Percentiles rank a stretch among this genome's conserved stretches.
Evolutionary conservation across 2,329 filamentous ascomycete species (phyloP).

Genomic region (Dothiorella sarmentorum): DNA sequence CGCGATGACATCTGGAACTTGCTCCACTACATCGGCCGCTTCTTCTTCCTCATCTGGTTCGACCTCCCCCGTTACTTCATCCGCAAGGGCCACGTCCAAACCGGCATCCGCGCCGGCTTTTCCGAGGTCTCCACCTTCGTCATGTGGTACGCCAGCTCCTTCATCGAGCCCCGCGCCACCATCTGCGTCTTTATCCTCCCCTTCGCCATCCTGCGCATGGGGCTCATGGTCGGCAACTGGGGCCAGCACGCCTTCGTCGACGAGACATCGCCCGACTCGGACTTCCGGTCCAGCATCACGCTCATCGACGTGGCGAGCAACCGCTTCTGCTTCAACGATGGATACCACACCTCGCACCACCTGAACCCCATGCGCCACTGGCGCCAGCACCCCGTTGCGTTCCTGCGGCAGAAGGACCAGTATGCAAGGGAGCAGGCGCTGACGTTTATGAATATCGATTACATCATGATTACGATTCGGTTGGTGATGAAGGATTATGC

Average conservation of each 20-base stretch:
- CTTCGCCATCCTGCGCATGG: conserved; percentile 62
- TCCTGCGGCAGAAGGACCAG: conserved; percentile 64
- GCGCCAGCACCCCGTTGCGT: conserved; percentile 73
- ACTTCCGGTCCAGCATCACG: conserved; percentile 76
- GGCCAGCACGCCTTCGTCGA: conserved; percentile 81
- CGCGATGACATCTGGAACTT: conserved; percentile 66
- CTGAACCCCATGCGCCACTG: conserved; percentile 76
- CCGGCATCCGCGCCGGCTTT: conserved; percentile 55
- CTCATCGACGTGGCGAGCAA: conserved; percentile 79
- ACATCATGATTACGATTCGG: conserved; percentile 68
- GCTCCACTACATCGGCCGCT: conserved; percentile 68
- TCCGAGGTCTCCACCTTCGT: conserved; percentile 58
- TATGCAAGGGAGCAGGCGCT: conserved; percentile 67
- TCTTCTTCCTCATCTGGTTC: conserved; percentile 70
- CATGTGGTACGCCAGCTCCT: conserved; percentile 15
- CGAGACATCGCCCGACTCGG: conserved; percentile 68
- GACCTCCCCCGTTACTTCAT: conserved; percentile 73
- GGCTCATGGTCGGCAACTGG: conserved; percentile 80
- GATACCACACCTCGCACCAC: conserved; percentile 78
- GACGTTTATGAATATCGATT: conserved; percentile 79
- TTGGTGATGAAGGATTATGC: conserved; percentile 69
- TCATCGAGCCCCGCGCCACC: conserved; percentile 43
- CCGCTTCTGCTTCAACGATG: conserved; percentile 78
- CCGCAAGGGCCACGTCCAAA: conserved; percentile 54
- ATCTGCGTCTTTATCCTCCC: conserved; percentile 66